phyloP scores from a whole-genome alignment of 768 basidiomycete species.

The Rhizopogon vulgaris region DNA sequence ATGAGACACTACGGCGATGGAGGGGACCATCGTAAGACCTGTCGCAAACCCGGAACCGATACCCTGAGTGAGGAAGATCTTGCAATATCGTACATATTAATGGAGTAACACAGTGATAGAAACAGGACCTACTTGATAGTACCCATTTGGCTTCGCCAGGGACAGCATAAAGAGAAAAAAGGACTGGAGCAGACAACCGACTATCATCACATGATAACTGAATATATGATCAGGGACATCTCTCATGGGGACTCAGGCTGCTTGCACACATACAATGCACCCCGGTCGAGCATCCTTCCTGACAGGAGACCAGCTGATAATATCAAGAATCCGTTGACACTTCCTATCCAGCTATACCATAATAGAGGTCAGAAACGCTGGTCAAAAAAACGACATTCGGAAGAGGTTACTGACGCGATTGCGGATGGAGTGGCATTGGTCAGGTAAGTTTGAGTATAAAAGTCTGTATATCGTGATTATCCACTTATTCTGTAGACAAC shows the following conservation, averaged over 20 bases:
- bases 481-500: neutral
- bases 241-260: neutral
- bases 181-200: constrained; percentile 37
- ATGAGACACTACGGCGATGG: constrained; percentile 37
- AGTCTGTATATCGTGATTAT: constrained; percentile 21
- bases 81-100: neutral
- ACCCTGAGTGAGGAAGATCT: constrained; percentile 43
- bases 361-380: neutral
- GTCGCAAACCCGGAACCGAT: constrained; percentile 35
- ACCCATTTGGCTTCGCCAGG: constrained; percentile 28
- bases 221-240: neutral
- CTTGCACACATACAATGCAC: constrained; percentile 38
- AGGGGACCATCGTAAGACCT: constrained; percentile 42
- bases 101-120: neutral
- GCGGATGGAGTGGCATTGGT: constrained; percentile 29
- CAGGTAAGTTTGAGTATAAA: constrained; percentile 31
- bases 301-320: constrained; percentile 39
- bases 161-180: constrained; percentile 42
- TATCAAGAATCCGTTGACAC: constrained; percentile 39
- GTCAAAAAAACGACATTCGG: neutral
- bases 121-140: constrained; percentile 26
- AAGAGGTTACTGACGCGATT: constrained; percentile 25
- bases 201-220: constrained; percentile 39
- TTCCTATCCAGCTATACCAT: constrained; percentile 37
- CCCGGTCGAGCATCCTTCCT: constrained; percentile 47